Percentiles rank a stretch among this genome's conserved stretches.
Evolutionary conservation across 192 early-diverging fungal species (phyloP).

Genomic region (Gaertneriomyces sp.): DNA sequence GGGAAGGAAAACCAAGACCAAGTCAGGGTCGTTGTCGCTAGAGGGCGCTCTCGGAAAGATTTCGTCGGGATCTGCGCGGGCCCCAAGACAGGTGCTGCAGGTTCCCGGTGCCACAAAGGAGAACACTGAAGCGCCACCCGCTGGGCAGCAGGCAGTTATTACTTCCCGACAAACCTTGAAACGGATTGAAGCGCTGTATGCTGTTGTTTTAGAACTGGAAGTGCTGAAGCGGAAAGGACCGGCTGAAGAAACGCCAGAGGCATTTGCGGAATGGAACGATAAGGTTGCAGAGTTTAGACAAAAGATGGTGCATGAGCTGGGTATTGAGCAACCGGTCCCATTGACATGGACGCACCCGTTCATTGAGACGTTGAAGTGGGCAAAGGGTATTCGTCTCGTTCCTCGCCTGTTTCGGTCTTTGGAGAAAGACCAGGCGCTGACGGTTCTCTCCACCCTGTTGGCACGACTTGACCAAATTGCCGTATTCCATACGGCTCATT

Average conservation of each 20-base stretch:
- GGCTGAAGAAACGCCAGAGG: constrained; percentile 50
- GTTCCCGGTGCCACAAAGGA: constrained; percentile 44
- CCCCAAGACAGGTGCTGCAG: constrained; percentile 84
- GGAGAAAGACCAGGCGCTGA: constrained; percentile 72
- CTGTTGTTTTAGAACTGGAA: constrained; percentile 75
- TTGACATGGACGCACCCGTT: constrained; percentile 81
- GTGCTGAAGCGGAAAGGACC: constrained; percentile 70
- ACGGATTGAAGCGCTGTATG: constrained; percentile 76
- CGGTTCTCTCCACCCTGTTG: constrained; percentile 61
- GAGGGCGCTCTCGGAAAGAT: constrained; percentile 97
- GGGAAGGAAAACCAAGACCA: constrained; percentile 81
- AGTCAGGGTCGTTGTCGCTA: constrained; percentile 65
- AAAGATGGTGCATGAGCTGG: constrained; percentile 63
- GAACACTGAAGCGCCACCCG: neutral
- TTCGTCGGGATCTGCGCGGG: constrained; percentile 79
- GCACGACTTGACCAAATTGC: constrained; percentile 47
- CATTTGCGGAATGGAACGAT: constrained; percentile 34
- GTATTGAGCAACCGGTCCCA: constrained; percentile 55
- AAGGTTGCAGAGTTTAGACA: constrained; percentile 44
- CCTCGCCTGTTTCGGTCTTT: constrained; percentile 78
- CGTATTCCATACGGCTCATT: constrained; percentile 36
- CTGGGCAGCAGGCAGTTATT: constrained; percentile 16
- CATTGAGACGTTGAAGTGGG: constrained; percentile 72
- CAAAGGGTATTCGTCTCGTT: constrained; percentile 88
- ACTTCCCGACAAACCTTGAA: constrained; percentile 34